A percentile compares a stretch with the other conserved stretches of the same genome.
phyloP scores from a whole-genome alignment of 345 rosid species.

The Corymbia maculata region DNA sequence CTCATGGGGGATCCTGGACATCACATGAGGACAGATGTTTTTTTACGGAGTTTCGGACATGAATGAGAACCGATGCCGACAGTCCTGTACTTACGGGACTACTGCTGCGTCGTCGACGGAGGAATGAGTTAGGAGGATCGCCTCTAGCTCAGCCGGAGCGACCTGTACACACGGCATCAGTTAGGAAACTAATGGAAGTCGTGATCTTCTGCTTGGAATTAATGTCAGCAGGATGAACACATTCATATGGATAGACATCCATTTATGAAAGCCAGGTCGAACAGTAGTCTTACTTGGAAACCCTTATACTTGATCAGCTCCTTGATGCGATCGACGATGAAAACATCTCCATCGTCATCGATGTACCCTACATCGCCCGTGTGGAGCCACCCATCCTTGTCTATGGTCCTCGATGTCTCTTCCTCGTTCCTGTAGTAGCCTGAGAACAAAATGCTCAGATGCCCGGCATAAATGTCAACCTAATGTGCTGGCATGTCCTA shows the following conservation, averaged over 20 bases:
- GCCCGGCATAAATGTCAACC: neutral
- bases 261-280: neutral
- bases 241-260: neutral
- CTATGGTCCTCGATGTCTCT: conserved; percentile 70
- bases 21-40: neutral
- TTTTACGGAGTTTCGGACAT: neutral
- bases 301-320: conserved; percentile 94
- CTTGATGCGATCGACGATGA: conserved; percentile 90
- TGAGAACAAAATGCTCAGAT: neutral
- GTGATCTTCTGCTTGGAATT: neutral
- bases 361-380: conserved; percentile 88
- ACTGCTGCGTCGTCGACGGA: conserved; percentile 81
- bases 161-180: conserved; percentile 27
- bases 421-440: conserved; percentile 70
- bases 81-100: conserved; percentile 53
- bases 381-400: conserved; percentile 79
- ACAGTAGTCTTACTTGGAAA: conserved; percentile 50
- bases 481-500: neutral
- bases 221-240: neutral
- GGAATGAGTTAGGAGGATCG: conserved; percentile 65
- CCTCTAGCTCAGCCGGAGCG: conserved; percentile 93
- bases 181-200: neutral
- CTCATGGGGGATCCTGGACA: conserved; percentile 67
- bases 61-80: neutral
- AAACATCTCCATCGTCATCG: conserved; percentile 85